These are phyloP conservation scores for Solanum neorickii DNA, from an alignment of 257 asterid species.

Conservation along the genomic window DNA sequence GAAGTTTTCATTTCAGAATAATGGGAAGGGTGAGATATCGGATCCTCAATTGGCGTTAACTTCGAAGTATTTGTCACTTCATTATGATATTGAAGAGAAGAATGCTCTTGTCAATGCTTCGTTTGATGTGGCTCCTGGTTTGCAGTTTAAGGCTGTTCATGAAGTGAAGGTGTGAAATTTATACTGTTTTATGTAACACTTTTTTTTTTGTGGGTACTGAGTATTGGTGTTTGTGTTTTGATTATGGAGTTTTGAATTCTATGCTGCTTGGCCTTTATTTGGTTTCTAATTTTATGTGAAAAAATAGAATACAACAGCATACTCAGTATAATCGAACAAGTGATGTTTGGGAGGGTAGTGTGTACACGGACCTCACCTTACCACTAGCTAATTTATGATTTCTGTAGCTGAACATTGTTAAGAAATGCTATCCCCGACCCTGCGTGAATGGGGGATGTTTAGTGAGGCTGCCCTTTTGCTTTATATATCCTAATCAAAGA, in stretches of 20 bases:
- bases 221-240: not conserved
- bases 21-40: slow-evolving; percentile 60
- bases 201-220: not conserved
- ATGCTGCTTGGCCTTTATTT: not conserved
- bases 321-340: not conserved
- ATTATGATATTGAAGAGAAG: slow-evolving; percentile 68
- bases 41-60: slow-evolving; percentile 66
- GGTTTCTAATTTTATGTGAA: not conserved
- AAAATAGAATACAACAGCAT: too few relatives aligned
- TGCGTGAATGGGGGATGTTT: not conserved
- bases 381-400: not conserved
- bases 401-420: not conserved
- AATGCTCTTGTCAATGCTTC: slow-evolving; percentile 69
- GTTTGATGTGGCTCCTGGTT: slow-evolving; percentile 42
- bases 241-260: not conserved
- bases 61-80: slow-evolving; percentile 55
- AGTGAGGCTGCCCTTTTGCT: not conserved
- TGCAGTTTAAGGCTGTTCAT: slow-evolving; percentile 53
- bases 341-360: not conserved
- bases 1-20: slow-evolving; percentile 58
- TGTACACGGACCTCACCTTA: not conserved
- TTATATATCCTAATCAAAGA: not conserved
- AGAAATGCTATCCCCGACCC: rapidly evolving
- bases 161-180: slow-evolving; percentile 46
- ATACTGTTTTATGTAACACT: not conserved